A percentile compares a stretch with the other conserved stretches of the same genome.
Conservation (phyloP, 805 yeast species). For the Ogataea paraovalis region DNA sequence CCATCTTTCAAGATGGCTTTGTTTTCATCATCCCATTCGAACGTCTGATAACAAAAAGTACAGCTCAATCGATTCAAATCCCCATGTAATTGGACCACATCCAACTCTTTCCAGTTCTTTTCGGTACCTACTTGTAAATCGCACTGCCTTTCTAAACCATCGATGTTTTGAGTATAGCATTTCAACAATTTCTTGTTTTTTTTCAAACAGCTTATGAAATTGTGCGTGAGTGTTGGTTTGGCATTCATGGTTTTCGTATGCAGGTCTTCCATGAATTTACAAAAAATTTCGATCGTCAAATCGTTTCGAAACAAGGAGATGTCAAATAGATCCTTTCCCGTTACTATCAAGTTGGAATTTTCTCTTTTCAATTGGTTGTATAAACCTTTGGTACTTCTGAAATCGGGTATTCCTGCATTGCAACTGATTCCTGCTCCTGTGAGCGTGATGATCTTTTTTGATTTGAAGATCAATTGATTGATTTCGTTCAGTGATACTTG, state of each 20-base stretch:
- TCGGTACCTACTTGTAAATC: slow-evolving; percentile 62
- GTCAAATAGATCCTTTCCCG: slow-evolving; percentile 91
- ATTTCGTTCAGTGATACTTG: slow-evolving; percentile 29
- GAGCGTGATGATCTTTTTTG: slow-evolving; percentile 57
- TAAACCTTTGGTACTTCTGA: slow-evolving; percentile 78
- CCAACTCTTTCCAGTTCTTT: slow-evolving; percentile 57
- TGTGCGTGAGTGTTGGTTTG: slow-evolving; percentile 79
- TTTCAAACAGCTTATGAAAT: slow-evolving; percentile 58
- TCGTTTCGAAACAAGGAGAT: slow-evolving; percentile 72
- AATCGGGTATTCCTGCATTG: slow-evolving; percentile 96
- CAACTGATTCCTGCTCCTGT: slow-evolving; percentile 98
- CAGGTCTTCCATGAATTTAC: slow-evolving; percentile 82
- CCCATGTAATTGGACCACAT: slow-evolving; percentile 90
- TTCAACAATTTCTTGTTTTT: slow-evolving; percentile 65
- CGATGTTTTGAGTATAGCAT: slow-evolving; percentile 94
- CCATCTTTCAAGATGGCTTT: slow-evolving; percentile 52
- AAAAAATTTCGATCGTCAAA: slow-evolving; percentile 65
- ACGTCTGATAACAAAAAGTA: slow-evolving; percentile 58
- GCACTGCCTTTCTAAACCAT: slow-evolving; percentile 70
- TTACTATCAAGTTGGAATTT: slow-evolving; percentile 48
- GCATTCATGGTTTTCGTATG: slow-evolving; percentile 63
- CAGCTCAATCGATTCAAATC: slow-evolving; percentile 75
- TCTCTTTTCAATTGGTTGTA: slow-evolving; percentile 65
- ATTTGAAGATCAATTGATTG: slow-evolving; percentile 39
- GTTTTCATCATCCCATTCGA: slow-evolving; percentile 58